Base-by-base conservation (phyloP, 768 basidiomycete genomes). In the Ramaria rubella region DNA sequence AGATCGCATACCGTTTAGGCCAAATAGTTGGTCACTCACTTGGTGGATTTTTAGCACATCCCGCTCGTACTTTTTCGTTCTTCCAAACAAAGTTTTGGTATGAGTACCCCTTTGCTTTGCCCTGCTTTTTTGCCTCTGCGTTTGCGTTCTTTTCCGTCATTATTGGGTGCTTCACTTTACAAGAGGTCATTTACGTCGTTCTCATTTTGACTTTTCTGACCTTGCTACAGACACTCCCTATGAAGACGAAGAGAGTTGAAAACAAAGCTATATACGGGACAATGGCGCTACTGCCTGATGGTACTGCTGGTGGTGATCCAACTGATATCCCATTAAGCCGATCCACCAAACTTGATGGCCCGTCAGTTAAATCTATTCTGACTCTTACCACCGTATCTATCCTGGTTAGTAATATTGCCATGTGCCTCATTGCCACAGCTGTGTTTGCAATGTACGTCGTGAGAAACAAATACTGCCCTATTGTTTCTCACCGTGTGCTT, bases 61-160 rank as follows among this genome's bases (percentile, higher is more conserved):
- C 55, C 5, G 56, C 59, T 24, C 55, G 60, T 30, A 40, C 30
- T 51, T 52, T 42, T 14, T 27, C 59, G 14, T 49, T 52, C 19
- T 61, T 61, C 52, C 40, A 58, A 21, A 45, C 55, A 9, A 52
- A 24, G n/a, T 61, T 61, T 43, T 61, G 60, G 60, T 30, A 34
- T 24, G 52, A 54, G 11, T 59, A 61, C 49, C 63, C 64, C 2
- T 66, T 61, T 44, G 57, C 60, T 30, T 59, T 66, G 14, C 62
- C 65, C 3, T 66, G 64, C 42, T 60, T 63, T 43, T 33, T 66
- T 27, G 58, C 63, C 14, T 50, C 60, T 8, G 26, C 29, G 1
- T 48, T 64, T 46, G 60, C 62, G 14, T 3, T 61, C 7, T 33
- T 36, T 26, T 53, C 59, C 3, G 49, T 64, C 24, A 45, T 59